Evolutionary conservation across 495 filamentous ascomycete species (phyloP).

Genomic region (Sordaria brevicollis): DNA sequence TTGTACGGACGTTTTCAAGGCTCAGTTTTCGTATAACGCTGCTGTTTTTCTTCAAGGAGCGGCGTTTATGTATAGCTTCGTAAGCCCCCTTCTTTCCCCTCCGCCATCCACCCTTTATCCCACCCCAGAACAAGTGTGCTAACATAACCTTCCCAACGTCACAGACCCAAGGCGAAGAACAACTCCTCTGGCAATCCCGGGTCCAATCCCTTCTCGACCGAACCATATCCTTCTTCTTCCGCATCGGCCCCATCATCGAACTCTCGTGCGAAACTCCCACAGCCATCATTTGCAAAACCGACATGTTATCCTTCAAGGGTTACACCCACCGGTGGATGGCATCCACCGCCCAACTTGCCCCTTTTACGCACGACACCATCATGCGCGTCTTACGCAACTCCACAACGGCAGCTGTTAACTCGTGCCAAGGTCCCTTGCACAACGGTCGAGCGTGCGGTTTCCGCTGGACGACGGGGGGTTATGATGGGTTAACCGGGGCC

Average conservation of each 20-base stretch:
- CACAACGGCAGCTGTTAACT: constrained; percentile 49
- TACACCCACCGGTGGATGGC: constrained; percentile 68
- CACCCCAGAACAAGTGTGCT: not conserved
- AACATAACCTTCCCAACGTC: too few relatives aligned
- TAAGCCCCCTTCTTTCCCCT: constrained; percentile 21
- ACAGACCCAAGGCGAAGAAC: constrained; percentile 8
- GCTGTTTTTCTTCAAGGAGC: constrained; percentile 57
- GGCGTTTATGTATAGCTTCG: constrained; percentile 63
- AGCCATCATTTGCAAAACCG: constrained; percentile 49
- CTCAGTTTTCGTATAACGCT: constrained; percentile 62
- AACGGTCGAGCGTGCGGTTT: constrained; percentile 49
- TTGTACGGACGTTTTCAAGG: constrained; percentile 45
- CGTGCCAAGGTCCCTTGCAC: constrained; percentile 45
- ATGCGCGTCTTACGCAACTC: constrained; percentile 48
- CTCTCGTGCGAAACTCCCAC: constrained; percentile 48
- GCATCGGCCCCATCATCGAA: constrained; percentile 51
- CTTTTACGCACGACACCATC: constrained; percentile 47
- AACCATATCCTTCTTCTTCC: constrained; percentile 43
- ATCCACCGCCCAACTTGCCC: constrained; percentile 53
- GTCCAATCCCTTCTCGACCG: constrained; percentile 46
- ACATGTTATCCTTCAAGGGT: constrained; percentile 67
- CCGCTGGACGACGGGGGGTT: constrained; percentile 14
- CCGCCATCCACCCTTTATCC: not conserved
- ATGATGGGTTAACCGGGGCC: constrained; percentile 25
- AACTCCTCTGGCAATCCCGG: constrained; percentile 42